Evolutionary conservation across 2,329 filamentous ascomycete species (phyloP), one percentile per base, ranked within the genome.

Genomic region (Amphichorda felina): DNA sequence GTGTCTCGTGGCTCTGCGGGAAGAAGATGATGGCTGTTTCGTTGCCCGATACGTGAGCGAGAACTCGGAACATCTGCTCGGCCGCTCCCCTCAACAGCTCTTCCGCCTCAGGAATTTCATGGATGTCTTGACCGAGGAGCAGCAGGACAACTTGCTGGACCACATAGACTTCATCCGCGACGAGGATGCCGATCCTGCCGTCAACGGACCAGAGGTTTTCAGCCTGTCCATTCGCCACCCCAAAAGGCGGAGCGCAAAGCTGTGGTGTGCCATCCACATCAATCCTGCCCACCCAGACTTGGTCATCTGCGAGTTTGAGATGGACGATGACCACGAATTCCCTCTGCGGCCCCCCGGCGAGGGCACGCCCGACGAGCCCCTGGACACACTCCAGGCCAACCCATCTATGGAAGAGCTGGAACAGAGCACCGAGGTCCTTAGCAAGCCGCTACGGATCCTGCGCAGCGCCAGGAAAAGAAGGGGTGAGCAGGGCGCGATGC

Each of bases 231-330:
- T 94, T 30, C 72, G 72, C n/a, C 57, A 66, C 0, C 70, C 75
- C 0, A 39, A 30, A 27, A 64, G 66, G 15, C 68, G 70, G 40
- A 66, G 64, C 4, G 64, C 70, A 36, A 91, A 88, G 50, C 59
- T 94, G 2, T 94, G 87, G 87, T 93, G 85, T 53, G 86, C 85
- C 7, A 79, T 91, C 45, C 87, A 94, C 48, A 70, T 83, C 38
- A 82, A 79, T 35, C 68, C 78, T 1, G 59, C 64, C 1, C 75
- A 86, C 42, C 71, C 75, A 0, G 72, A 83, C 31, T 55, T 89
- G 17, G 64, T 94, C 19, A 81, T 94, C 8, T 93, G 85, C 63
- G 87, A 94, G 49, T 89, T 94, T 39, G 87, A 94, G 51, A 57
- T 86, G 2, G 85, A 94, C 51, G 81, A 94, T 41, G 85, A 93